Evolutionary conservation across 192 early-diverging fungal genomes (phyloP), one percentile per base, ranked within the genome.

Genomic region (Hyaloraphidium curvatum): DNA sequence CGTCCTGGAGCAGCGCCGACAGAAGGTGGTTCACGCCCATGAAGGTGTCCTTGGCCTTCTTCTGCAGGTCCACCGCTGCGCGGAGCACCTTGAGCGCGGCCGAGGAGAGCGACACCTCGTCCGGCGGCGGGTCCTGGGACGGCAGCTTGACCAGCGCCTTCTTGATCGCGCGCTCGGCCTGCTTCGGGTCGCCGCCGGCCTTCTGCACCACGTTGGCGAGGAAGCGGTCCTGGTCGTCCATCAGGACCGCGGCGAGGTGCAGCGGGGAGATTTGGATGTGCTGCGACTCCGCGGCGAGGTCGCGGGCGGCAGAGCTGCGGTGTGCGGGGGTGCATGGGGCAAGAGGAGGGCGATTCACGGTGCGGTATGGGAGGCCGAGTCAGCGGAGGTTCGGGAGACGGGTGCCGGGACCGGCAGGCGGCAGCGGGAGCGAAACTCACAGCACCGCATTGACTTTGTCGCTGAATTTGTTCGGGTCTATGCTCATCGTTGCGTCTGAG

Each of bases 21-120:
- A 94, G 74, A 22, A 98, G 39, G 51, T 92, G 89, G 62, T 96
- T 89, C 16, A 94, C 68, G 3, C 84, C 79, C 31, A 98, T 69
- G 59, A 81, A 84, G 2, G 83, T 77, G 58, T 98, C 92, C 53
- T 87, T 86, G 67, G 91, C 89, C 26, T 71, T 68, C 57, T 89
- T 86, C 63, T 83, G 77, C 39, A 86, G 66, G 37, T 82, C 80
- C 58, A 90, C 79, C 19, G 93, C 88, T 53, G 72, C 67, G 2
- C 76, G 60, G 0, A 95, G 64, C 21, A 86, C 39, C 33, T 80
- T 81, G 30, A 59, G 58, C 19, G 82, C 57, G 48, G 73, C 66
- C 0, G 77, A 69, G 23, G 73, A 69, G 29, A 91, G 72, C 0
- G 73, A 69, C 2, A 91, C 53, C 22, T 86, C 74, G 0, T 72